Evolutionary conservation across 495 filamentous ascomycete species (phyloP), one percentile per base, ranked within the genome.

Genomic region (Neurospora sp.): DNA sequence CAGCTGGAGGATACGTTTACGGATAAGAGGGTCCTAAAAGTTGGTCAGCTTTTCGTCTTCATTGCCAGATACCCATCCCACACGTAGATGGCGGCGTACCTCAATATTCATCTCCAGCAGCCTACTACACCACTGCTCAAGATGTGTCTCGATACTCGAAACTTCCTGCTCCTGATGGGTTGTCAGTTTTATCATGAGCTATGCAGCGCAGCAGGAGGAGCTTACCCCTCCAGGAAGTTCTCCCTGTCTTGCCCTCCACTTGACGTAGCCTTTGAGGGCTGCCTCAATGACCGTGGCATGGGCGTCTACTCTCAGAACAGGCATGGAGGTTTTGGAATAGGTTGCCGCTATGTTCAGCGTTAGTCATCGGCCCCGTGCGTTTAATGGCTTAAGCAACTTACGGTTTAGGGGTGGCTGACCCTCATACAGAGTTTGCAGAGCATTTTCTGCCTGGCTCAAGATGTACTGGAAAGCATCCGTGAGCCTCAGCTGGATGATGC

Each of bases 231-330:
- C 80, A 65, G 88, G 84, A 4, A 83, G 89, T 74, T 86, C 84
- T 75, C 79, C 85, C 14, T 83, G 75, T 14, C 65, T 85, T 12
- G 85, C 80, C 59, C 91, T 83, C 94, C 94, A 98, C 80, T 91
- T 93, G 70, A 90, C 87, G 75, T 92, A 97, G 8, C 96, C 96
- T 78, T 94, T 97, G 53, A 98, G 81, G 7, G 93, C 92, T n/a
- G 94, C 91, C 80, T 97, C 93, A 1, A 98, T 90, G 5, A 98
- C 92, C 5, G 92, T 92, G 72, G 93, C 93, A 74, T 97, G 94
- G 9, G 93, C 92, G 80, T 99, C 96, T 3, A 95, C 89, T 12
- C 88, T 88, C 77, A 99, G 87, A 4, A 93, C 86, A 40, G 90
- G 86, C 69, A 90, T 85, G 0, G 93, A 94, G 44, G 87, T 91